Evolutionary conservation across 345 rosid genomes (phyloP).

Genomic region (Citrus hindsii): DNA sequence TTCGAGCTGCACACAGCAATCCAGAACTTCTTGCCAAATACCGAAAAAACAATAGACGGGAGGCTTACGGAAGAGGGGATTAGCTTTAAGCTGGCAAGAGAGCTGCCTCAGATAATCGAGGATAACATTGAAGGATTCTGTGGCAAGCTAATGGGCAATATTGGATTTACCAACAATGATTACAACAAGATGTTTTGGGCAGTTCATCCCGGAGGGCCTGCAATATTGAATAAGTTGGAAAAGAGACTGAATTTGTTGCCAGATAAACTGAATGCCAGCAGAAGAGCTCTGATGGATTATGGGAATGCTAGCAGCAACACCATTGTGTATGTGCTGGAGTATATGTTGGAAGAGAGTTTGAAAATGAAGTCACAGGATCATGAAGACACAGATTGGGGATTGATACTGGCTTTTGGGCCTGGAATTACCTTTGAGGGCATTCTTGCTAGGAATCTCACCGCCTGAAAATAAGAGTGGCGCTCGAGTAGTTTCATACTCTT

Average conservation of each 20-base stretch:
- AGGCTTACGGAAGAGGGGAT: slow-evolving; percentile 88
- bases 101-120: slow-evolving; percentile 92
- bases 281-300: slow-evolving; percentile 85
- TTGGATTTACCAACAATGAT: slow-evolving; percentile 40
- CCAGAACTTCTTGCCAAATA: slow-evolving; percentile 77
- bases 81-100: slow-evolving; percentile 81
- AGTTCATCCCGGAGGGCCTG: slow-evolving; percentile 99
- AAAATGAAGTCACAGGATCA: slow-evolving; percentile 28
- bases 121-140: slow-evolving; percentile 86
- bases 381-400: slow-evolving; percentile 57
- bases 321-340: slow-evolving; percentile 85
- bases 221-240: slow-evolving; percentile 81
- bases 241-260: slow-evolving; percentile 71
- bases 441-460: slow-evolving; percentile 74
- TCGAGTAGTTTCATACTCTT: background rate
- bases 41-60: slow-evolving; percentile 81
- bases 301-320: slow-evolving; percentile 97
- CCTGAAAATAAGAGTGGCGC: background rate
- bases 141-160: slow-evolving; percentile 45
- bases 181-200: slow-evolving; percentile 91
- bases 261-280: slow-evolving; percentile 72
- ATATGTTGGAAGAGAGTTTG: slow-evolving; percentile 77
- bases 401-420: slow-evolving; percentile 92
- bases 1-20: slow-evolving; percentile 85
- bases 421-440: slow-evolving; percentile 98